Percentiles rank a stretch among this genome's conserved stretches.
Conservation (phyloP, 345 rosid genomes). For the Arabidopsis thaliana region DNA sequence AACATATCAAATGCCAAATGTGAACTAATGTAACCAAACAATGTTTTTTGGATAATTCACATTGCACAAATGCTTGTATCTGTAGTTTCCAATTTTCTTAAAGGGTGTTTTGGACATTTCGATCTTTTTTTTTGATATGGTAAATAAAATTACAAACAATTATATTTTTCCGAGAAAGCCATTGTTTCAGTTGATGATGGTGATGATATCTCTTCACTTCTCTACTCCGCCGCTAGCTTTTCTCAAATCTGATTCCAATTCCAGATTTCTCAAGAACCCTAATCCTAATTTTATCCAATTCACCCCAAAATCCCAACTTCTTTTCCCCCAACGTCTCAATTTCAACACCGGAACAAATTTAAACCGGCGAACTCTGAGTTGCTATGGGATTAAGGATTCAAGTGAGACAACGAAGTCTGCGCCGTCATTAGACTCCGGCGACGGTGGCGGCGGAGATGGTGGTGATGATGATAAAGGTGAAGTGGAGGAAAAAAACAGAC, state of each 20-base stretch:
- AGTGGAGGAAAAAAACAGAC: conserved; percentile 53
- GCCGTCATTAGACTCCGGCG: conserved; percentile 44
- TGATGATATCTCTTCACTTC: conserved; percentile 50
- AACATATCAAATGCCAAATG: no score
- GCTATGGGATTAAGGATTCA: conserved; percentile 59
- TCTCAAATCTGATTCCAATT: conserved; percentile 41
- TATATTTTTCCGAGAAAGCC: no score
- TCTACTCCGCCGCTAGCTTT: conserved; percentile 35
- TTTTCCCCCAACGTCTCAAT: conserved; percentile 8
- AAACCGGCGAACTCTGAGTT: conserved; percentile 36
- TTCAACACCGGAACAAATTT: conserved; percentile 6
- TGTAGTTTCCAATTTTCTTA: no score
- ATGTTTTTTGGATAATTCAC: no score
- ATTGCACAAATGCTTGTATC: no score
- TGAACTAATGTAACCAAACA: no score
- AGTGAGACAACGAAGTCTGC: conserved; percentile 55
- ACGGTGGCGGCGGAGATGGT: conserved; percentile 43
- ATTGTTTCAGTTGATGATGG: conserved; percentile 19
- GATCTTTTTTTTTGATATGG: no score
- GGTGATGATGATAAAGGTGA: conserved; percentile 63
- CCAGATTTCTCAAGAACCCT: conserved; percentile 31
- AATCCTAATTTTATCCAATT: conserved; percentile 1
- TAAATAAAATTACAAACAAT: no score
- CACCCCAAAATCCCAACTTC: conserved; percentile 10
- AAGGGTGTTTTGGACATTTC: no score